A percentile compares a stretch with the other conserved stretches of the same genome.
These are phyloP conservation scores for Gomphus bonarii DNA, from an alignment of 1,284 basidiomycete species.

Conservation along the genomic window DNA sequence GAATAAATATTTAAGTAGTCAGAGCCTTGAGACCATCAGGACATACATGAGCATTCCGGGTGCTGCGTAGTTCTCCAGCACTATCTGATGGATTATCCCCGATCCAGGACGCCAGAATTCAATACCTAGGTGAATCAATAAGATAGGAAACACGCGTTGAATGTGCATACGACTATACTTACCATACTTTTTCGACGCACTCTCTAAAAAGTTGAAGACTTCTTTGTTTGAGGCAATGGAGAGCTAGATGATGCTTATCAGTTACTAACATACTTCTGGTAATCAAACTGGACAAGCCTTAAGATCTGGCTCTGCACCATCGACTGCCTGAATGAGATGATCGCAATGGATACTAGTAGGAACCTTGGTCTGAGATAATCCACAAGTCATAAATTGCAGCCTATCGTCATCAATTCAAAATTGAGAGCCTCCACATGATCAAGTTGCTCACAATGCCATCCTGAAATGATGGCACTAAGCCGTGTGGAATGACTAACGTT, in stretches of 20 bases:
- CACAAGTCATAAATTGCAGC: conserved; percentile 98
- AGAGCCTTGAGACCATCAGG: conserved; percentile 1
- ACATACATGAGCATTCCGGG: conserved; percentile 76
- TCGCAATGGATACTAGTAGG: conserved; percentile 91
- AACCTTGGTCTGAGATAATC: conserved; percentile 77
- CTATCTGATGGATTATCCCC: conserved; percentile 97
- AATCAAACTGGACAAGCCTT: conserved; percentile 38
- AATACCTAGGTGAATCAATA: conserved; percentile 32
- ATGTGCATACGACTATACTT: conserved; percentile 14
- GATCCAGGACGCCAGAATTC: conserved; percentile 96
- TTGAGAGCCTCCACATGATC: neutral
- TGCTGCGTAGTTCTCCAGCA: conserved; percentile 95
- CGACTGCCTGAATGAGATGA: conserved; percentile 87
- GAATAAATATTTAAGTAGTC: conserved; percentile 12
- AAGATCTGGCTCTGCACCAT: conserved; percentile 77
- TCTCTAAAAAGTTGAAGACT: conserved; percentile 96
- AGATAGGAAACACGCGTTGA: neutral
- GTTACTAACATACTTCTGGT: neutral
- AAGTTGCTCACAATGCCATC: conserved; percentile 60
- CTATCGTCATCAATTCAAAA: conserved; percentile 28
- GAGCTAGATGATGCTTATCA: conserved; percentile 32
- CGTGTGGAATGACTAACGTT: neutral
- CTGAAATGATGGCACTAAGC: conserved; percentile 24
- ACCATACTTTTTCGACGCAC: conserved; percentile 89
- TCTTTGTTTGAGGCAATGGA: conserved; percentile 90